phyloP scores from a whole-genome alignment of 83 land plant genomes.

The Diphasiastrum complanatum region DNA sequence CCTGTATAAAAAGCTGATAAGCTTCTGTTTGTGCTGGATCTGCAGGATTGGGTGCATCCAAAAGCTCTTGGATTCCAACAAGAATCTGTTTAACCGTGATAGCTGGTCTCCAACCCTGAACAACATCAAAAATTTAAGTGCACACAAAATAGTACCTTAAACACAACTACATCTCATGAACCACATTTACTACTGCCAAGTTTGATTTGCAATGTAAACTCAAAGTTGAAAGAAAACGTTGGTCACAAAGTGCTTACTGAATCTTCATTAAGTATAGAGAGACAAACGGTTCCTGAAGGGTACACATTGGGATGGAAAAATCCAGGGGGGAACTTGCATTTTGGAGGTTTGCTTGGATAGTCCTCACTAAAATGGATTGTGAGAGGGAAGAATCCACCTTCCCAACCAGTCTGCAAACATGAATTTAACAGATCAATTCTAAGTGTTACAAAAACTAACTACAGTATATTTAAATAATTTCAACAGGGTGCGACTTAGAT shows the following conservation, averaged over 20 bases:
- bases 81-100: constrained; percentile 86
- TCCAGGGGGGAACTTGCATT: constrained; percentile 70
- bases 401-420: constrained; percentile 75
- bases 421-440: no score
- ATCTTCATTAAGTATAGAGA: constrained; percentile 85
- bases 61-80: constrained; percentile 70
- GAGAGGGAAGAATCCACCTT: constrained; percentile 67
- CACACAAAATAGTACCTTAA: background rate
- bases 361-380: constrained; percentile 77
- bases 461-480: no score
- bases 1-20: constrained; percentile 67
- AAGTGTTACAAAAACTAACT: no score
- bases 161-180: no score
- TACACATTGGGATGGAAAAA: constrained; percentile 89
- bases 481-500: no score
- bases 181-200: background rate
- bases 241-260: constrained; percentile 41
- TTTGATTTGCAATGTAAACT: background rate
- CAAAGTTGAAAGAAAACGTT: background rate
- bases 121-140: background rate
- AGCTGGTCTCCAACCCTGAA: constrained; percentile 86
- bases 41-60: constrained; percentile 69
- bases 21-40: constrained; percentile 74
- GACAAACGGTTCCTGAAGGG: constrained; percentile 86
- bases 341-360: constrained; percentile 84